Percentiles rank a stretch among this genome's conserved stretches.
These are phyloP conservation scores for Tuber umbilicatum DNA, from an alignment of 495 filamentous ascomycete species.

Conservation along the genomic window DNA sequence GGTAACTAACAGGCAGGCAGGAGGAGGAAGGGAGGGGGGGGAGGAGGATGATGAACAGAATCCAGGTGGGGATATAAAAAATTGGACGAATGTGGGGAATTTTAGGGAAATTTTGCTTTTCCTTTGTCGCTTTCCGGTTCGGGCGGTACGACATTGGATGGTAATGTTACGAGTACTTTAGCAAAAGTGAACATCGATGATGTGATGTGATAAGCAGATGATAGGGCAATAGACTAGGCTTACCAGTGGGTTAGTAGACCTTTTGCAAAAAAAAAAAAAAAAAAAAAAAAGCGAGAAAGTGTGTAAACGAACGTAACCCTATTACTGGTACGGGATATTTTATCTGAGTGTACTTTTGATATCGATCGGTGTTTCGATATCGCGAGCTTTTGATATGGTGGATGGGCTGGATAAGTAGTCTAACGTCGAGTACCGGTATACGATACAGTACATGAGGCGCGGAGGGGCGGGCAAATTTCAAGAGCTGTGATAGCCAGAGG, in stretches of 20 bases:
- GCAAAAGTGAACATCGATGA: conserved; percentile 3
- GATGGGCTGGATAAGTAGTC: neutral
- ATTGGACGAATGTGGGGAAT: neutral
- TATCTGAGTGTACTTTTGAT: neutral
- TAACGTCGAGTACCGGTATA: neutral
- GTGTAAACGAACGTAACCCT: neutral
- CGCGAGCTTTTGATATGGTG: conserved; percentile 1
- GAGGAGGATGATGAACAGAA: neutral
- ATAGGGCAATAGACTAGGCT: neutral
- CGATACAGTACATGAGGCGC: neutral
- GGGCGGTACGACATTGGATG: neutral
- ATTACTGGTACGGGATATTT: neutral
- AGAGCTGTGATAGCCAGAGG: no score
- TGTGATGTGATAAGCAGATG: neutral
- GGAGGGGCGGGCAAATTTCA: no score
- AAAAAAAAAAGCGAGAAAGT: no score
- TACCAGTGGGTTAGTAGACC: neutral
- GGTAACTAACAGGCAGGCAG: neutral
- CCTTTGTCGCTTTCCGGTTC: neutral
- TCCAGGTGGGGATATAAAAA: neutral
- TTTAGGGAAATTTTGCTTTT: neutral
- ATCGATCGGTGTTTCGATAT: neutral
- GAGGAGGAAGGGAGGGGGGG: neutral
- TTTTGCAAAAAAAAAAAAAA: no score
- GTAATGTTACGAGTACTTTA: neutral